phyloP scores from a whole-genome alignment of 768 basidiomycete species.

The Scleroderma citrinum region DNA sequence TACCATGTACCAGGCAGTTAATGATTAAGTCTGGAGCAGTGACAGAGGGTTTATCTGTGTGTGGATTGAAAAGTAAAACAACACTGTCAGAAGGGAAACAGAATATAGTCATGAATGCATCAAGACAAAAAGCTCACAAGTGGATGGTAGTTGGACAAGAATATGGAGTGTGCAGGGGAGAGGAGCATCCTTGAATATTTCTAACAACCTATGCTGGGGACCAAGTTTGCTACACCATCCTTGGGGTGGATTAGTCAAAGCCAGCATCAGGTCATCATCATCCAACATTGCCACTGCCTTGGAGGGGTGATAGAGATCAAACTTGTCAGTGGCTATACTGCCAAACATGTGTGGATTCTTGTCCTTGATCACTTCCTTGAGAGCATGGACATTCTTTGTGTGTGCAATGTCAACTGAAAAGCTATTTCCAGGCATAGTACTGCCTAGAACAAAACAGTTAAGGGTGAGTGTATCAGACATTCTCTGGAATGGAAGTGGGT shows the following conservation, averaged over 20 bases:
- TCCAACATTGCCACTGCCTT: too few species aligned
- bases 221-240: too few species aligned
- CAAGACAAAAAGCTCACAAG: neutral
- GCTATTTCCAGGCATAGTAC: neutral
- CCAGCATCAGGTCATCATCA: too few species aligned
- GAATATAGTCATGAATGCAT: too few species aligned
- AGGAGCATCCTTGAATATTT: too few species aligned
- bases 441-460: neutral
- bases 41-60: neutral
- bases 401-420: neutral
- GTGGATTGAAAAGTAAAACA: neutral
- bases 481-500: too few species aligned
- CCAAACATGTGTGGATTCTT: neutral
- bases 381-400: neutral
- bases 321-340: neutral
- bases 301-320: neutral
- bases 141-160: too few species aligned
- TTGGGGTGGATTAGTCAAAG: too few species aligned
- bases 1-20: constrained; percentile 1
- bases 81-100: too few species aligned
- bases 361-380: neutral
- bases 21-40: neutral
- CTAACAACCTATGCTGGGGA: too few species aligned
- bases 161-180: too few species aligned
- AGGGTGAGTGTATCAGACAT: too few species aligned